Conservation (phyloP, 305 asterid species). For the Fraxinus baroniana region DNA sequence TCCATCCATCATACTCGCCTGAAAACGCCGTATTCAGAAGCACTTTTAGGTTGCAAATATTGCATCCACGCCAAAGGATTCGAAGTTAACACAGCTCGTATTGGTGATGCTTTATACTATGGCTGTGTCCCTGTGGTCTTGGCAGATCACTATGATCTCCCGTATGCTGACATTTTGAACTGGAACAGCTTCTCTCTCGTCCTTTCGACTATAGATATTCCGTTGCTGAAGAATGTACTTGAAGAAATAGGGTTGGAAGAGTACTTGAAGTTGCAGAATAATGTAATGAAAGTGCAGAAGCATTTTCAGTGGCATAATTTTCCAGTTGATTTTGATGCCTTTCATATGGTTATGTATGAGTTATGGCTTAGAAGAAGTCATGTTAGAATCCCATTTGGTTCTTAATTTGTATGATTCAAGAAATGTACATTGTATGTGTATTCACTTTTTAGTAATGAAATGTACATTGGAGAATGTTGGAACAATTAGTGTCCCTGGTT, state of each 20-base stretch:
- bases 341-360: conserved; percentile 80
- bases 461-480: not conserved
- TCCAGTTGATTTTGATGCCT: conserved; percentile 61
- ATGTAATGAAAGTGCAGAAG: conserved; percentile 59
- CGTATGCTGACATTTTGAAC: conserved; percentile 59
- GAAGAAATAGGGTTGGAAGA: conserved; percentile 19
- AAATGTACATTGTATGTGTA: not conserved
- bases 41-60: conserved; percentile 65
- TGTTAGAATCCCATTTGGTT: conserved; percentile 20
- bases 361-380: conserved; percentile 75
- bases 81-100: conserved; percentile 84
- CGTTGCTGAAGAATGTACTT: conserved; percentile 55
- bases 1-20: conserved; percentile 56
- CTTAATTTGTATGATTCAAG: not conserved
- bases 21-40: conserved; percentile 70
- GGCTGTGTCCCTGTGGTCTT: conserved; percentile 83
- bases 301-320: conserved; percentile 68
- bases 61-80: conserved; percentile 93
- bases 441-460: too few relatives aligned
- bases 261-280: conserved; percentile 53
- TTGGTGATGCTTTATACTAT: conserved; percentile 74
- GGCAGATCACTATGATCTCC: conserved; percentile 85
- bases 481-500: too few relatives aligned
- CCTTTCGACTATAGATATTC: conserved; percentile 53
- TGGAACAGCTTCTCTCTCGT: conserved; percentile 73